phyloP scores from a whole-genome alignment of 441 rosid species.

The Aquilaria agallochum region DNA sequence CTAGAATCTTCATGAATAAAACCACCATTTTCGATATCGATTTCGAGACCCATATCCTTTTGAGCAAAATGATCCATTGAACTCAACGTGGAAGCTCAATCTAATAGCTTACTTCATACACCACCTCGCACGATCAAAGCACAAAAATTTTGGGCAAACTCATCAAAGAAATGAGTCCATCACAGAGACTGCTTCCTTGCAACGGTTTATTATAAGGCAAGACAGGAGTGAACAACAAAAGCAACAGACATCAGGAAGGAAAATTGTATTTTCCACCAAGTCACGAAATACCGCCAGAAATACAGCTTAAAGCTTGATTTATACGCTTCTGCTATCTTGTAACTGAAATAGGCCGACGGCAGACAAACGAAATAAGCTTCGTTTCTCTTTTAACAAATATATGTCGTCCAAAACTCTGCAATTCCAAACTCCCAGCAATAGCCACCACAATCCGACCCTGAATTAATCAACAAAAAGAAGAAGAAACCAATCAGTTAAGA shows the following conservation, averaged over 20 bases:
- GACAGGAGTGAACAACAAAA: conserved; percentile 11
- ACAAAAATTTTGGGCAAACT: neutral
- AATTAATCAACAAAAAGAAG: conserved; percentile 11
- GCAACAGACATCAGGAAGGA: conserved; percentile 22
- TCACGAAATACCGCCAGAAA: conserved; percentile 16
- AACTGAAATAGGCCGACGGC: conserved; percentile 6
- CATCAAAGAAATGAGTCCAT: conserved; percentile 18
- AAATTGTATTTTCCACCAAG: conserved; percentile 19
- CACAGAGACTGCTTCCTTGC: conserved; percentile 11
- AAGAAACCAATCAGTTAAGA: neutral
- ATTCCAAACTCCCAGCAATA: conserved; percentile 4
- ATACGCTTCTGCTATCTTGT: conserved; percentile 12
- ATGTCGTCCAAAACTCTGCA: neutral
- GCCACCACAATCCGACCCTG: conserved; percentile 22
- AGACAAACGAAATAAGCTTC: neutral
- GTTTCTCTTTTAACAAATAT: neutral
- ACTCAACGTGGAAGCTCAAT: conserved; percentile 12
- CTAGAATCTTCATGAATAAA: conserved; percentile 25
- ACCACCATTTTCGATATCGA: conserved; percentile 69
- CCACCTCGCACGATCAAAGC: conserved; percentile 9
- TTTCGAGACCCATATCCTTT: conserved; percentile 31
- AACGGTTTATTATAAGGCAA: conserved; percentile 5
- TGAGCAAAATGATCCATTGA: conserved; percentile 28
- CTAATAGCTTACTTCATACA: conserved; percentile 9
- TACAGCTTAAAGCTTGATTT: conserved; percentile 9